Conservation (phyloP, 2,329 filamentous ascomycete genomes). For the Ceratocystis cacaofunesta region DNA sequence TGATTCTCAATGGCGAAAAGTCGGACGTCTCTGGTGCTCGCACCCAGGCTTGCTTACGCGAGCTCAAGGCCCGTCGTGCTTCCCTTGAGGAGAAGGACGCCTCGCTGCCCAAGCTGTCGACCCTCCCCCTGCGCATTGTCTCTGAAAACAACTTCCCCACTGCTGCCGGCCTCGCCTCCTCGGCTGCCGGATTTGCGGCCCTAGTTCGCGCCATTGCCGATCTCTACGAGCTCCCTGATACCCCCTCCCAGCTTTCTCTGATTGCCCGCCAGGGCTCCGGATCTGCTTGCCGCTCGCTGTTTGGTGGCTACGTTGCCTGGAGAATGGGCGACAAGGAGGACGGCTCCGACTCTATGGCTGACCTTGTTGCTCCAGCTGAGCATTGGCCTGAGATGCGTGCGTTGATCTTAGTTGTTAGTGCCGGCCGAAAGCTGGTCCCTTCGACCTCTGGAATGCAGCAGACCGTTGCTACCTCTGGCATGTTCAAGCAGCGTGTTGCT, state of each 20-base stretch:
- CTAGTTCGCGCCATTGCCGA: constrained; percentile 76
- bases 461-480: constrained; percentile 77
- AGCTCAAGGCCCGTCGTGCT: constrained; percentile 63
- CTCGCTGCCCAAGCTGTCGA: constrained; percentile 67
- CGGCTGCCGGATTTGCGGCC: constrained; percentile 54
- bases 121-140: constrained; percentile 66
- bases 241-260: constrained; percentile 67
- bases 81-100: constrained; percentile 57
- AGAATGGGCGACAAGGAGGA: constrained; percentile 60
- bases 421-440: constrained; percentile 88
- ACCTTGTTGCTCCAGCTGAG: constrained; percentile 70
- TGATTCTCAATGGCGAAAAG: constrained; percentile 67
- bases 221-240: constrained; percentile 71
- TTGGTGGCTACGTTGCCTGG: constrained; percentile 95
- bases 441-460: constrained; percentile 94
- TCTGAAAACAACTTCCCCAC: constrained; percentile 99
- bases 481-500: constrained; percentile 64
- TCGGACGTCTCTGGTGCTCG: constrained; percentile 79
- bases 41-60: constrained; percentile 86
- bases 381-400: constrained; percentile 97
- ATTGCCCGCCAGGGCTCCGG: constrained; percentile 91
- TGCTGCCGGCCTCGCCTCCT: constrained; percentile 71
- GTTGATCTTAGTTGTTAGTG: constrained; percentile 76
- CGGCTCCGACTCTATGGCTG: constrained; percentile 74
- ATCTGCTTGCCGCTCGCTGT: constrained; percentile 81